Evolutionary conservation across 305 asterid species (phyloP).

Genomic region (Solanum aculeatissimum): DNA sequence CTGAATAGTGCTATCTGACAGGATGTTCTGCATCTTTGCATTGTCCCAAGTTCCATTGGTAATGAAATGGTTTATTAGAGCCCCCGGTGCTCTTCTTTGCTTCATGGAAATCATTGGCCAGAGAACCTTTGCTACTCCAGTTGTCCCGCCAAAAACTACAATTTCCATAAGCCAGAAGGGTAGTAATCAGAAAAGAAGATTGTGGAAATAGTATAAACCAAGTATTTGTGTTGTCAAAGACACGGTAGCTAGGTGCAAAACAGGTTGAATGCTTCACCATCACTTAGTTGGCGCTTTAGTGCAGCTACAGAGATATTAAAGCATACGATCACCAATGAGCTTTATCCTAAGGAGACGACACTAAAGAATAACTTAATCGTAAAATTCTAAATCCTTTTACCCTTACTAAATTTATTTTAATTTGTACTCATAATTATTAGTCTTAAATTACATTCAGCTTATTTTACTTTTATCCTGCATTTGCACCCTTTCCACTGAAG

Average conservation of each 20-base stretch:
- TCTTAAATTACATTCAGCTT: neutral
- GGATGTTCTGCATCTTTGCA: neutral
- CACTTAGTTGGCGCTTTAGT: neutral
- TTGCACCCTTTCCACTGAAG: neutral
- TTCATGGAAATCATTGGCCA: neutral
- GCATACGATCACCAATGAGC: neutral
- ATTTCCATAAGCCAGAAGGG: neutral
- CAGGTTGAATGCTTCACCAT: neutral
- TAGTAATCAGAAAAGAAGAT: neutral
- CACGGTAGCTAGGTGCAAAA: neutral
- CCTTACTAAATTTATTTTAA: neutral
- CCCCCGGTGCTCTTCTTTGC: neutral
- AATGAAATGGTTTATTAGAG: neutral
- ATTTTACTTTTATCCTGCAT: neutral
- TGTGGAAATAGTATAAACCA: neutral
- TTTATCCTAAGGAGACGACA: neutral
- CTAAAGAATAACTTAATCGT: neutral
- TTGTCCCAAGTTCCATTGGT: neutral
- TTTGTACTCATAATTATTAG: neutral
- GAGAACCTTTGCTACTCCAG: neutral
- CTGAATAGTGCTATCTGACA: neutral
- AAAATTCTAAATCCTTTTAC: neutral
- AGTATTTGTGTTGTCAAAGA: neutral
- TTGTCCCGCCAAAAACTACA: neutral
- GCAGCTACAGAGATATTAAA: neutral